Base-by-base conservation (phyloP, 2,329 filamentous ascomycete genomes). In the Stachybotrys echinatus region DNA sequence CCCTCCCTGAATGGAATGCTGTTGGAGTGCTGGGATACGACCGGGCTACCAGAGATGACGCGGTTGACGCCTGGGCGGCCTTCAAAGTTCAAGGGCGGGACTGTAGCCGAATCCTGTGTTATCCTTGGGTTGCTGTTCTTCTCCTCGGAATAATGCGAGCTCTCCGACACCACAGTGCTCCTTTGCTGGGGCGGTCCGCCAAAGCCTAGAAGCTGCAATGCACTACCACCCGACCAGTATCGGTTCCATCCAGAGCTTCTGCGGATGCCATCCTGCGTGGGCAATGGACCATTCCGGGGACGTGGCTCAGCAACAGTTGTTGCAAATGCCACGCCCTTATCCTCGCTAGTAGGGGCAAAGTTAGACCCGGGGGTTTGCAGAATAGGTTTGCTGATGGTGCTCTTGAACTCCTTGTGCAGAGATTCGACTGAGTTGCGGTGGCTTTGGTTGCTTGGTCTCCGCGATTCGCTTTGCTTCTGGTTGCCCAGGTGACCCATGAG, bases 171-270 rank as follows among this genome's bases (percentile, higher is more conserved):
- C n/a, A 74, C 70, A 0, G 80, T 85, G 31, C 70, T 67, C 54
- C 77, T 66, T 34, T 70, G 42, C n/a, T 17, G 22, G 23, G 44
- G 44, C 2, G 44, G 61, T 55, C 63, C 64, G 14, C 79, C 81
- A 48, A 84, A 79, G 14, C 82, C 83, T 7, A 88, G 72, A 21
- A 86, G 79, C 59, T 85, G 85, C 50, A 85, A 69, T 7, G 84
- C 79, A 56, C 85, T 87, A 48, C 86, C 87, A 47, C 85, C 85
- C 14, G 85, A 88, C 80, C 87, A 90, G 67, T 89, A 90, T 48
- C 81, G 74, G 65, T 88, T 89, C 87, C 87, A 90, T 45, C 85
- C 85, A 4, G 85, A 89, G 58, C 84, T 88, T 60, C 81, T 76
- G 49, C 83, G 75, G 19, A 73, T 69, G 42, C 68, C 69, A 45